A percentile compares a stretch with the other conserved stretches of the same genome.
These are phyloP conservation scores for Tetrapisispora iriomotensis DNA, from an alignment of 805 yeast genomes.

Conservation along the genomic window DNA sequence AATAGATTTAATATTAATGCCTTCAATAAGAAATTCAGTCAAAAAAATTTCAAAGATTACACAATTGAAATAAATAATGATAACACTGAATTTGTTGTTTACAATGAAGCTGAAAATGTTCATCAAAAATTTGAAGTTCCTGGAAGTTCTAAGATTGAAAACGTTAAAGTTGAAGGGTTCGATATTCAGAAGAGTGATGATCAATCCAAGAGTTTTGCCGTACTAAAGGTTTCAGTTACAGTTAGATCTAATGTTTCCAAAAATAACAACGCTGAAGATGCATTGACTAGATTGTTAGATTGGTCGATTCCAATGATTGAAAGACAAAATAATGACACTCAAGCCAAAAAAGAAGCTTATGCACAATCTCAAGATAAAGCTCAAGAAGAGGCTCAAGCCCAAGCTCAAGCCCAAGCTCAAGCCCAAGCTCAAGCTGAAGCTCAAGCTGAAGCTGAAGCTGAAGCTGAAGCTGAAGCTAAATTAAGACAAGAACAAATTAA, in stretches of 20 bases:
- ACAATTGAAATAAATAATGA: slow-evolving; percentile 17
- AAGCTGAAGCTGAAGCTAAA: not conserved
- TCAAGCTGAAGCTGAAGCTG: not conserved
- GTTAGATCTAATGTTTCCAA: not conserved
- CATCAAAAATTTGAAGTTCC: slow-evolving; percentile 14
- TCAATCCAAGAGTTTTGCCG: slow-evolving; percentile 7
- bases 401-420: not conserved
- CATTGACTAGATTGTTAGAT: slow-evolving; percentile 7
- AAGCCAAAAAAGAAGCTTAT: not conserved
- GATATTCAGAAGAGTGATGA: slow-evolving; percentile 10
- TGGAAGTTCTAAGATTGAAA: slow-evolving; percentile 13
- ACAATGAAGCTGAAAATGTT: slow-evolving; percentile 13
- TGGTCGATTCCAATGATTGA: slow-evolving; percentile 9
- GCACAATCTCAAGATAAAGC: not conserved
- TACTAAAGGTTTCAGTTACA: slow-evolving; percentile 10
- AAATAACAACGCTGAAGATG: not conserved
- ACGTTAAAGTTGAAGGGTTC: slow-evolving; percentile 16
- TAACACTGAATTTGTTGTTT: slow-evolving; percentile 15
- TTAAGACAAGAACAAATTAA: not conserved
- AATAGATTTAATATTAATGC: slow-evolving; percentile 10
- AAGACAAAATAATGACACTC: not conserved
- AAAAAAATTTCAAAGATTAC: slow-evolving; percentile 15
- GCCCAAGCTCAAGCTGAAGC: slow-evolving; percentile 5
- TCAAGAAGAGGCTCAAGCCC: not conserved
- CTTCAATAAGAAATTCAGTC: slow-evolving; percentile 1